phyloP scores from a whole-genome alignment of 805 yeast species.

The Spathaspora passalidarum region DNA sequence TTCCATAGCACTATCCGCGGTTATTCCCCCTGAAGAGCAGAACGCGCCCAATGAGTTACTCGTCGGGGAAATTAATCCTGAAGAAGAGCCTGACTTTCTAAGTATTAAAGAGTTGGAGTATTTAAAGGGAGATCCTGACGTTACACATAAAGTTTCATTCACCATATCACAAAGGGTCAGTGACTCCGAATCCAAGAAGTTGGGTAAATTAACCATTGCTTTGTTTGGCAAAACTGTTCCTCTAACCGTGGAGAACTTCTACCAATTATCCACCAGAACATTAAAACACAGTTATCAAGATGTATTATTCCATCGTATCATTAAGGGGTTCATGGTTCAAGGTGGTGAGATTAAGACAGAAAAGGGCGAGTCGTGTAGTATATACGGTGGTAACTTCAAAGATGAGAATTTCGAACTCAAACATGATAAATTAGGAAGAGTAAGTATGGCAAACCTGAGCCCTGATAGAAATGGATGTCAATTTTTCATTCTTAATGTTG shows the following conservation, averaged over 20 bases:
- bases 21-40: not conserved
- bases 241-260: conserved; percentile 33
- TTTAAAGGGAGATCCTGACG: conserved; percentile 41
- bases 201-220: conserved; percentile 54
- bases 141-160: conserved; percentile 46
- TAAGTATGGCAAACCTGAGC: conserved; percentile 83
- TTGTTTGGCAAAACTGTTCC: conserved; percentile 68
- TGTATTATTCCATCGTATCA: conserved; percentile 48
- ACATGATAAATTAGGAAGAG: conserved; percentile 72
- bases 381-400: conserved; percentile 40
- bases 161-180: conserved; percentile 27
- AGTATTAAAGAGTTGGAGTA: not conserved
- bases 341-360: conserved; percentile 38
- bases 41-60: not conserved
- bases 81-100: not conserved
- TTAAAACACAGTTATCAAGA: conserved; percentile 62
- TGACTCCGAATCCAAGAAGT: conserved; percentile 14
- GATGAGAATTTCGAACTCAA: conserved; percentile 64
- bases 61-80: not conserved
- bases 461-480: conserved; percentile 47
- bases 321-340: conserved; percentile 36
- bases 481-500: conserved; percentile 37
- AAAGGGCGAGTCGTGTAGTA: conserved; percentile 66
- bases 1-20: not conserved
- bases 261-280: conserved; percentile 24